Conservation (phyloP, 2,329 filamentous ascomycete species). For the Tolypocladium amazonense region DNA sequence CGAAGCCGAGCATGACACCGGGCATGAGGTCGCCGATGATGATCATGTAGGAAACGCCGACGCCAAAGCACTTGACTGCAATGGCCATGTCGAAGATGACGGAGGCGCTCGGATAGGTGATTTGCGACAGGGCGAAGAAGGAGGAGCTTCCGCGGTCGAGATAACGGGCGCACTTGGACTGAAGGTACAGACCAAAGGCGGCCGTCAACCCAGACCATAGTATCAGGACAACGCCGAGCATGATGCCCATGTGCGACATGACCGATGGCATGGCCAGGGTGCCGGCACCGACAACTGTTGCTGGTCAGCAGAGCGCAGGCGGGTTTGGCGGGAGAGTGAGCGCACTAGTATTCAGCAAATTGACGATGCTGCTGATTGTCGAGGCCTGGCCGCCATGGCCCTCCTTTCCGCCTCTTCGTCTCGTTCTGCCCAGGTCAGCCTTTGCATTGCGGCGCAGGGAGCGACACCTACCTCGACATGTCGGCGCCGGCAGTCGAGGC, state of each 20-base stretch:
- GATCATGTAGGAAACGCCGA: slow-evolving; percentile 94
- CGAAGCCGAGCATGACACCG: slow-evolving; percentile 77
- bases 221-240: slow-evolving; percentile 73
- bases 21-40: slow-evolving; percentile 99
- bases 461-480: slow-evolving; percentile 35
- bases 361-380: slow-evolving; percentile 86
- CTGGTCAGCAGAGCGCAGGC: slow-evolving; percentile 6
- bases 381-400: slow-evolving; percentile 64
- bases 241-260: slow-evolving; percentile 89
- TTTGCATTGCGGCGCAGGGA: neutral
- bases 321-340: slow-evolving; percentile 3
- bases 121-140: slow-evolving; percentile 93
- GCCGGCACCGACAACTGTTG: slow-evolving; percentile 77
- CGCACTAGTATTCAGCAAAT: slow-evolving; percentile 90
- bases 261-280: slow-evolving; percentile 93
- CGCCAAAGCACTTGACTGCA: slow-evolving; percentile 95
- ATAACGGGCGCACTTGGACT: slow-evolving; percentile 86
- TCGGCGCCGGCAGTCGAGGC: slow-evolving; percentile 27
- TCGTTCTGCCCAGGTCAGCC: slow-evolving; percentile 28
- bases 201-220: slow-evolving; percentile 84
- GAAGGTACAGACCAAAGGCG: slow-evolving; percentile 89
- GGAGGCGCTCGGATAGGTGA: slow-evolving; percentile 93
- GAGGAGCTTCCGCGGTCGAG: slow-evolving; percentile 80
- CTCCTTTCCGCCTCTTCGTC: slow-evolving; percentile 59
- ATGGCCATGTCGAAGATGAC: slow-evolving; percentile 95